A percentile compares a stretch with the other conserved stretches of the same genome.
Conservation (phyloP, 108 stramenopile genomes). For the Hondaea fermentalgiana region DNA sequence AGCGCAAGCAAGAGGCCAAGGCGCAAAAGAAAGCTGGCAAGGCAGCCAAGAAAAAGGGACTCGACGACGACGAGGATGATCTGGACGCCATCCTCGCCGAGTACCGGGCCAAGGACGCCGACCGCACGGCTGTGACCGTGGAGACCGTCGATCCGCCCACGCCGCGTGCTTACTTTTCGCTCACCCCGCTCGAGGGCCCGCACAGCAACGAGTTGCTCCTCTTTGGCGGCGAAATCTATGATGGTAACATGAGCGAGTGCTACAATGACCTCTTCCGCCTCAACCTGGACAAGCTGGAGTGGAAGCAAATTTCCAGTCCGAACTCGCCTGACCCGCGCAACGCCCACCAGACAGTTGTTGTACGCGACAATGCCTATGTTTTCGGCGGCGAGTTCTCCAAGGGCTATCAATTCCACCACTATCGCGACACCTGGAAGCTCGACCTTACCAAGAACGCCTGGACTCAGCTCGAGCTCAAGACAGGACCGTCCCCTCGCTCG, state of each 20-base stretch:
- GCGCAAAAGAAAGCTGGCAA: conserved; percentile 22
- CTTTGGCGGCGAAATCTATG: conserved; percentile 50
- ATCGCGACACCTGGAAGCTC: conserved; percentile 48
- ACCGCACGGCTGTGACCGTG: conserved; percentile 21
- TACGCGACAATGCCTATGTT: conserved; percentile 42
- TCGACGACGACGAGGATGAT: conserved; percentile 26
- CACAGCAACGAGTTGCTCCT: conserved; percentile 41
- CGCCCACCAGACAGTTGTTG: conserved; percentile 47
- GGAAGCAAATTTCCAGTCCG: conserved; percentile 43
- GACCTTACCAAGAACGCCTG: conserved; percentile 37
- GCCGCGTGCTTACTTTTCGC: conserved; percentile 37
- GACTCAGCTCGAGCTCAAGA: conserved; percentile 34
- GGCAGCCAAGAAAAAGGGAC: neutral
- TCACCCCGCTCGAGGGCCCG: conserved; percentile 36
- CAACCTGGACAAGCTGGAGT: conserved; percentile 41
- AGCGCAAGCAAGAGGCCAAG: conserved; percentile 10
- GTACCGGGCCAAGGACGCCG: neutral
- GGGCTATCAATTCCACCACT: conserved; percentile 52
- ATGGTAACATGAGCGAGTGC: conserved; percentile 43
- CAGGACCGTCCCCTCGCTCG: conserved; percentile 38
- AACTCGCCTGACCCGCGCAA: conserved; percentile 50
- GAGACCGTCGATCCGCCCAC: neutral
- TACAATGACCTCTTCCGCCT: conserved; percentile 47
- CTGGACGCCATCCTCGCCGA: conserved; percentile 22
- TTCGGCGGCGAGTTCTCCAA: conserved; percentile 55